These are phyloP conservation scores for Arachis stenosperma DNA, from an alignment of 306 rosid genomes.

Conservation along the genomic window DNA sequence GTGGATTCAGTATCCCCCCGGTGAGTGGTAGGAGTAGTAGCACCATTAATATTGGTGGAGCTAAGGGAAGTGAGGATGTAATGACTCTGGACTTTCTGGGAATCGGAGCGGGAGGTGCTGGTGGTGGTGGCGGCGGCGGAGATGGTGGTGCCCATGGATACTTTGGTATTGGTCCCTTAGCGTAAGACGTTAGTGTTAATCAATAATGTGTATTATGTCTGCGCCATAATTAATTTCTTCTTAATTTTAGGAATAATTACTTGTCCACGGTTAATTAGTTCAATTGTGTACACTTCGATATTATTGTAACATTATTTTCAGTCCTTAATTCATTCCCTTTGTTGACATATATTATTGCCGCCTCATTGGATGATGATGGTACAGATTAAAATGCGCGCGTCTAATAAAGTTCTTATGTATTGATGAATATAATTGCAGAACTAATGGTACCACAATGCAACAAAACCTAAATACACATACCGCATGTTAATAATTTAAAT, in stretches of 20 bases:
- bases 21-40: conserved; percentile 1
- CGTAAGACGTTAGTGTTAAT: not conserved
- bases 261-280: not conserved
- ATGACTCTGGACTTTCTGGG: conserved; percentile 77
- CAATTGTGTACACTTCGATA: not conserved
- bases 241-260: not conserved
- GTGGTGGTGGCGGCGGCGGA: conserved; percentile 27
- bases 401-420: too few relatives aligned
- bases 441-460: too few relatives aligned
- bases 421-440: too few relatives aligned
- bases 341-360: not conserved
- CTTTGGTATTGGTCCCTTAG: not conserved
- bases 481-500: too few relatives aligned
- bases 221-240: not conserved
- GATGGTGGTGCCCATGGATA: conserved; percentile 35
- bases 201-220: not conserved
- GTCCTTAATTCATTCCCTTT: not conserved
- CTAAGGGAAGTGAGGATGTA: conserved; percentile 46
- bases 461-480: too few relatives aligned
- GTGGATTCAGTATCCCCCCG: conserved; percentile 23
- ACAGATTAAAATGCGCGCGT: not conserved
- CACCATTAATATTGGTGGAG: conserved; percentile 15
- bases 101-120: conserved; percentile 45
- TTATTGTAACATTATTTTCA: not conserved
- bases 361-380: not conserved